A percentile compares a stretch with the other conserved stretches of the same genome.
phyloP scores from a whole-genome alignment of 495 filamentous ascomycete species.

The Neurospora tetraspora region DNA sequence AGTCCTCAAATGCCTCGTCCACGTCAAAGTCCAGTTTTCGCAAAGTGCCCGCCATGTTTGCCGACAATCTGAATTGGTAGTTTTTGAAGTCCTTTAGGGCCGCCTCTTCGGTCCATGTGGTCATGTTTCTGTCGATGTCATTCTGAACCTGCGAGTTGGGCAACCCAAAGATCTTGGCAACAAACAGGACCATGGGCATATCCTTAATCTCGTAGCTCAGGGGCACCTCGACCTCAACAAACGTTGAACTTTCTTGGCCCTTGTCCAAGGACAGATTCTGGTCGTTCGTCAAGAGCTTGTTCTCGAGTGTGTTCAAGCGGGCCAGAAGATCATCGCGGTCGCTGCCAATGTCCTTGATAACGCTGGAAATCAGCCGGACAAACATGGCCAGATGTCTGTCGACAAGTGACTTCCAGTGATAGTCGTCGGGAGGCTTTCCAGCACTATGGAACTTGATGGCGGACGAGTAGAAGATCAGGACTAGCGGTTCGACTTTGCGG shows the following conservation, averaged over 20 bases:
- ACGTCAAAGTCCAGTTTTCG: conserved; percentile 79
- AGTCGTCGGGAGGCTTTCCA: conserved; percentile 71
- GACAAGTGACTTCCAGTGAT: conserved; percentile 84
- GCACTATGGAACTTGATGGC: conserved; percentile 73
- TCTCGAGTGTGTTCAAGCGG: conserved; percentile 74
- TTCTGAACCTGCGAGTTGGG: conserved; percentile 65
- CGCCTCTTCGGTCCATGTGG: conserved; percentile 81
- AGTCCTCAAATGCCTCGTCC: conserved; percentile 80
- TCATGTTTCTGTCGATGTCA: conserved; percentile 73
- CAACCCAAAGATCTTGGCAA: conserved; percentile 74
- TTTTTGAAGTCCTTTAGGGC: conserved; percentile 84
- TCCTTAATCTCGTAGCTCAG: conserved; percentile 89
- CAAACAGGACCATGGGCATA: conserved; percentile 85
- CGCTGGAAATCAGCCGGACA: conserved; percentile 71
- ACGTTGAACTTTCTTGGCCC: conserved; percentile 45
- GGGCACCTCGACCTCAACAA: conserved; percentile 68
- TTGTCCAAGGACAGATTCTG: conserved; percentile 64
- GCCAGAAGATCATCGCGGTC: conserved; percentile 70
- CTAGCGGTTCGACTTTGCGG: conserved; percentile 81
- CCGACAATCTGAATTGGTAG: conserved; percentile 78
- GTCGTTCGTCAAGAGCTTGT: conserved; percentile 89
- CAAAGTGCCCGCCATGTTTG: conserved; percentile 65
- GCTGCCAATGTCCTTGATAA: conserved; percentile 64
- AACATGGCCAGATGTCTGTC: conserved; percentile 95
- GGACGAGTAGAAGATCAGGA: conserved; percentile 75